phyloP scores from a whole-genome alignment of 2,329 filamentous ascomycete species.

The Aspergillus chevalieri region DNA sequence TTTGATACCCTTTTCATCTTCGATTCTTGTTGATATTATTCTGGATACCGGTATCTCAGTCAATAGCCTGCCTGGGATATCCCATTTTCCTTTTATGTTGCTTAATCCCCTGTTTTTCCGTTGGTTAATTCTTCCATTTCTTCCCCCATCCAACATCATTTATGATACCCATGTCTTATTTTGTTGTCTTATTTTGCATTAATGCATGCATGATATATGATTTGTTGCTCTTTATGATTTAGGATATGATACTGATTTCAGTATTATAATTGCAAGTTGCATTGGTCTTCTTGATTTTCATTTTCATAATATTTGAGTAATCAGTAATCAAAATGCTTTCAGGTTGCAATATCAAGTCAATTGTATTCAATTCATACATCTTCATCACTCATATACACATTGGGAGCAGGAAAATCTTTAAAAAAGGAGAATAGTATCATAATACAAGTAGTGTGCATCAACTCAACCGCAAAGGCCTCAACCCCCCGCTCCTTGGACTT shows the following conservation, averaged over 20 bases:
- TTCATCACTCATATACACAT: no score
- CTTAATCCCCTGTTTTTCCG: no score
- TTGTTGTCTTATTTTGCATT: constrained; percentile 7
- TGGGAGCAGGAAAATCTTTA: background rate
- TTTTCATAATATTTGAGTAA: no score
- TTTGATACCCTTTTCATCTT: constrained; percentile 6
- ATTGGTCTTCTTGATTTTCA: no score
- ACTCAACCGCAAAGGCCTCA: constrained; percentile 21
- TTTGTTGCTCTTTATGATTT: background rate
- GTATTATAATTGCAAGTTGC: no score
- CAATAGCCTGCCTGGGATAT: background rate
- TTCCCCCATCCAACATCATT: background rate
- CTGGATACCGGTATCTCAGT: background rate
- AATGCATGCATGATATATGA: constrained; percentile 6
- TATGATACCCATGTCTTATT: constrained; percentile 22
- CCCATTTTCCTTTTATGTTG: constrained; percentile 1
- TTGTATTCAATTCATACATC: no score
- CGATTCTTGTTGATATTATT: constrained; percentile 3
- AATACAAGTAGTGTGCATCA: background rate
- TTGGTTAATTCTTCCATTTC: background rate
- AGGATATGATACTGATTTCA: no score
- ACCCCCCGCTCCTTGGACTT: constrained; percentile 23
- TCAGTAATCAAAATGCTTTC: no score
- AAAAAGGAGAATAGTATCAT: constrained; percentile 1
- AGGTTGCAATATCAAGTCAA: no score